These are phyloP conservation scores for Epipyxis sp. DNA, from an alignment of 108 stramenopile species.

Conservation along the genomic window DNA sequence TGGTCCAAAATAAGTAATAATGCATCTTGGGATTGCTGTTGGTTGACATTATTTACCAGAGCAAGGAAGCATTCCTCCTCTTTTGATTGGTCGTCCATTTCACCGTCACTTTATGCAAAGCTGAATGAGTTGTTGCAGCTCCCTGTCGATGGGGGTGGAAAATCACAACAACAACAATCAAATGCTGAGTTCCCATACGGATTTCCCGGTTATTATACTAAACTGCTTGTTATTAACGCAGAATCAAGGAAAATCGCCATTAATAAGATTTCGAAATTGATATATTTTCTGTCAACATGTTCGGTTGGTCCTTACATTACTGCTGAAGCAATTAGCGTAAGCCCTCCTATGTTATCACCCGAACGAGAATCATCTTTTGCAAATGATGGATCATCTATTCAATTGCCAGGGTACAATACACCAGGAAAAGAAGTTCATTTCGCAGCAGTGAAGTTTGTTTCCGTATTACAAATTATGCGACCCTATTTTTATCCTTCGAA, in stretches of 20 bases:
- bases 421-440: not conserved
- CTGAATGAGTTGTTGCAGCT: not conserved
- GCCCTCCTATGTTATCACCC: not conserved
- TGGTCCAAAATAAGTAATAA: constrained; percentile 8
- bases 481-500: constrained; percentile 16
- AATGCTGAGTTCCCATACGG: not conserved
- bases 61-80: constrained; percentile 1
- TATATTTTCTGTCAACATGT: not conserved
- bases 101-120: not conserved
- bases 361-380: too few relatives aligned
- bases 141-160: too few relatives aligned
- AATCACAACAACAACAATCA: not conserved
- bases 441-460: not conserved
- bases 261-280: constrained; percentile 6
- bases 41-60: constrained; percentile 6
- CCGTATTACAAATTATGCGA: not conserved
- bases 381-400: too few relatives aligned
- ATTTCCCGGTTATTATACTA: too few relatives aligned
- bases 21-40: constrained; percentile 8
- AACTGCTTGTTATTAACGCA: too few relatives aligned
- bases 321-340: not conserved
- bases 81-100: not conserved
- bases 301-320: too few relatives aligned
- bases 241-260: constrained; percentile 13
- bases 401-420: not conserved